These are phyloP conservation scores for Colletotrichum tofieldiae DNA, from an alignment of 2,329 filamentous ascomycete species.

Conservation along the genomic window DNA sequence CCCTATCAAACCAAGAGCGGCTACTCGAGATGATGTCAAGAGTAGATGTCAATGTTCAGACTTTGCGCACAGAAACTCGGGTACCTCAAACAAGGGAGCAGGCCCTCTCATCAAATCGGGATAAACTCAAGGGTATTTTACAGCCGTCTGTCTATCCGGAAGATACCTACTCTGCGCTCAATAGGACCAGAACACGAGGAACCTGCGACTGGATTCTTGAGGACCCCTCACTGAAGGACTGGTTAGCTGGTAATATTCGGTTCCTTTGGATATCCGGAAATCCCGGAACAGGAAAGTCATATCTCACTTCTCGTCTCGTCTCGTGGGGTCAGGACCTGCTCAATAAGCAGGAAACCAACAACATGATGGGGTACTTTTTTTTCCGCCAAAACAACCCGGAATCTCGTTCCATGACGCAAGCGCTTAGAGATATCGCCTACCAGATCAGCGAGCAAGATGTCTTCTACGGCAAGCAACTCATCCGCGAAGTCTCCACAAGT, in stretches of 20 bases:
- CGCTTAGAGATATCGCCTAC: conserved; percentile 62
- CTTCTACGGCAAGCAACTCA: conserved; percentile 60
- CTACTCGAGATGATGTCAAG: conserved; percentile 51
- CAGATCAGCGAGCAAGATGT: conserved; percentile 63
- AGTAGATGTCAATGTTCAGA: conserved; percentile 53
- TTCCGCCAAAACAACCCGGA: conserved; percentile 64
- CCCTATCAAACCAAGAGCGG: conserved; percentile 55
- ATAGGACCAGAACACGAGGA: conserved; percentile 55
- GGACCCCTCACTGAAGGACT: conserved; percentile 57
- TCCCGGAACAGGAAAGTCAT: conserved; percentile 64
- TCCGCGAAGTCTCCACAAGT: conserved; percentile 51
- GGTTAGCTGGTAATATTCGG: conserved; percentile 56
- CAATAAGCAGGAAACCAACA: conserved; percentile 39
- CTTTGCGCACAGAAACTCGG: conserved; percentile 52
- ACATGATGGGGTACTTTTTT: conserved; percentile 62
- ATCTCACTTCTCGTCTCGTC: conserved; percentile 61
- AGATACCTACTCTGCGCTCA: conserved; percentile 60
- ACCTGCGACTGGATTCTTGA: conserved; percentile 64
- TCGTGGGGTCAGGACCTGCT: conserved; percentile 55
- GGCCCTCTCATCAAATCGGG: conserved; percentile 51
- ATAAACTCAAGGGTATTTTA: conserved; percentile 58
- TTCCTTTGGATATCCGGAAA: conserved; percentile 63
- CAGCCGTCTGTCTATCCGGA: conserved; percentile 60
- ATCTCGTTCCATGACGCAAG: conserved; percentile 61
- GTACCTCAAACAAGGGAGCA: conserved; percentile 48